Conservation (phyloP, 2,329 filamentous ascomycete species). For the Tolypocladium amazonense region DNA sequence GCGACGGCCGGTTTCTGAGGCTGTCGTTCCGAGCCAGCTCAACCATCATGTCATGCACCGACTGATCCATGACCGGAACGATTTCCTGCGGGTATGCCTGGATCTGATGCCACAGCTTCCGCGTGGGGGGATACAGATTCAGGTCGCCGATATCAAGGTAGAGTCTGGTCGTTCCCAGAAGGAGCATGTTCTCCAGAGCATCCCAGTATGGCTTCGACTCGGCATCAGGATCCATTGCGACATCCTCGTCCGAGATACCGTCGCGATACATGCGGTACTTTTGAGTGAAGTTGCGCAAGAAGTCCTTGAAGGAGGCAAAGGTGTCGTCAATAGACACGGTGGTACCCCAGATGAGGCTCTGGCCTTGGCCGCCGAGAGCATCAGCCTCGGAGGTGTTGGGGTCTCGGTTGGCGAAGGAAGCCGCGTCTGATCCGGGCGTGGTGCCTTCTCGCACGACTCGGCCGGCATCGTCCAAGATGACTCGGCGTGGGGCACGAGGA, state of each 20-base stretch:
- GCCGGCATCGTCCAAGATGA: slow-evolving; percentile 49
- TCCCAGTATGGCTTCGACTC: slow-evolving; percentile 75
- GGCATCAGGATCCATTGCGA: slow-evolving; percentile 56
- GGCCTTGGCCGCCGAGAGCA: slow-evolving; percentile 68
- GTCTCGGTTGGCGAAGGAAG: slow-evolving; percentile 53
- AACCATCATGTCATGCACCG: slow-evolving; percentile 85
- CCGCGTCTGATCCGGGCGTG: slow-evolving; percentile 43
- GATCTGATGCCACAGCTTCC: slow-evolving; percentile 91
- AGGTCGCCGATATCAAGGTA: slow-evolving; percentile 85
- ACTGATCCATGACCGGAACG: slow-evolving; percentile 91
- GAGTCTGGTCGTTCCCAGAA: slow-evolving; percentile 71
- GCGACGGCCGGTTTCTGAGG: slow-evolving; percentile 54
- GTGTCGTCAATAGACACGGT: slow-evolving; percentile 91
- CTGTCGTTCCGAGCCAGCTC: slow-evolving; percentile 77
- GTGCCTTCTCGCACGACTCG: slow-evolving; percentile 45
- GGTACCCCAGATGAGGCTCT: slow-evolving; percentile 89
- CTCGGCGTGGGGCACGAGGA: slow-evolving; percentile 38
- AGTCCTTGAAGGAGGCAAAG: slow-evolving; percentile 80
- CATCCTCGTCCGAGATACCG: slow-evolving; percentile 69
- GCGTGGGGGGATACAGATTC: slow-evolving; percentile 83
- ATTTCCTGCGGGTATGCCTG: slow-evolving; percentile 94
- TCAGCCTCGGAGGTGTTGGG: slow-evolving; percentile 90
- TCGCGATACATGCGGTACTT: slow-evolving; percentile 93
- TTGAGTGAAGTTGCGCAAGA: slow-evolving; percentile 79
- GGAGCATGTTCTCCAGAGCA: slow-evolving; percentile 82